These are phyloP conservation scores for Kazachstania sp. DNA, from an alignment of 1,139 yeast genomes.

Conservation along the genomic window DNA sequence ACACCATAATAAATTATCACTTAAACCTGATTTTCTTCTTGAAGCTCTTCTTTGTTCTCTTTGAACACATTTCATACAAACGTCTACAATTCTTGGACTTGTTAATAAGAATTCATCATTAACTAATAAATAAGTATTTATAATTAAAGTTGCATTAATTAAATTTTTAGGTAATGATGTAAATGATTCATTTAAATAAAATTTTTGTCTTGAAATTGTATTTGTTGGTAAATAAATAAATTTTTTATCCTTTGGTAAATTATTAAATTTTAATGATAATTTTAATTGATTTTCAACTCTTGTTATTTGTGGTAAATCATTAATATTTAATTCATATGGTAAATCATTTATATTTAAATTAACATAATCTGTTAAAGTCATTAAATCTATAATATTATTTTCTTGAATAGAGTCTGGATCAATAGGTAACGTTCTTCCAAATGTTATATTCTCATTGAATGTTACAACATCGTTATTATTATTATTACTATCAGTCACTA, in stretches of 20 bases:
- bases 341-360: constrained; percentile 33
- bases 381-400: background rate
- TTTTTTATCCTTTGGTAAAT: constrained; percentile 46
- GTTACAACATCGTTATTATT: constrained; percentile 4
- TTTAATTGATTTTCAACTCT: constrained; percentile 95
- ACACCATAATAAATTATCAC: constrained; percentile 71
- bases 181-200: constrained; percentile 49
- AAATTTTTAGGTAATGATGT: constrained; percentile 39
- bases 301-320: constrained; percentile 66
- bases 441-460: constrained; percentile 24
- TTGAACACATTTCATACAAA: constrained; percentile 79
- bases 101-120: constrained; percentile 31
- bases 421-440: constrained; percentile 23
- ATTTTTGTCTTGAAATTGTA: constrained; percentile 76
- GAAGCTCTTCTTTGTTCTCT: constrained; percentile 92
- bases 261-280: constrained; percentile 51
- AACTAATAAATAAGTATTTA: constrained; percentile 55
- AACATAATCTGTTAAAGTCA: constrained; percentile 13
- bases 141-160: constrained; percentile 44
- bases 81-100: constrained; percentile 46
- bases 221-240: constrained; percentile 76
- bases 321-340: constrained; percentile 51
- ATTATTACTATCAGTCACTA: background rate
- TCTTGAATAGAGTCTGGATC: background rate
- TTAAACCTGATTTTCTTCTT: constrained; percentile 63